These are phyloP conservation scores for Sclerotinia borealis DNA, from an alignment of 2,329 filamentous ascomycete species.

Conservation along the genomic window DNA sequence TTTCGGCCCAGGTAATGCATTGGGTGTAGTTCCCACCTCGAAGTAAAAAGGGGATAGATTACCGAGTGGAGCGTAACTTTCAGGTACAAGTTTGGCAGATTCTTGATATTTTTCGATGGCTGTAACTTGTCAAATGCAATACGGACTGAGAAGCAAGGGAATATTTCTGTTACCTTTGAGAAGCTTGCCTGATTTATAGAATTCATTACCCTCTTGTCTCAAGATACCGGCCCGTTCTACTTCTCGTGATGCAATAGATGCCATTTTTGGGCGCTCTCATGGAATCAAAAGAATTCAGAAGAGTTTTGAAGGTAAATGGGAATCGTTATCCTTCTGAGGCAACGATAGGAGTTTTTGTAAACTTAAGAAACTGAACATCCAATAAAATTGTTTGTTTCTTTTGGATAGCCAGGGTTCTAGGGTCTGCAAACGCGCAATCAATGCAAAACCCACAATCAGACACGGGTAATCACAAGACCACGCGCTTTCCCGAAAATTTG, in stretches of 20 bases:
- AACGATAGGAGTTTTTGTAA: no score
- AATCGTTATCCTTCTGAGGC: no score
- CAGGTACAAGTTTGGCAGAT: neutral
- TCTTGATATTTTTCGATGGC: neutral
- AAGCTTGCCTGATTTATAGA: neutral
- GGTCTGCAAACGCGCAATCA: neutral
- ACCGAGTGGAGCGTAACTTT: slow-evolving; percentile 30
- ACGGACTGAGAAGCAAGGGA: neutral
- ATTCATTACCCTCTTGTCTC: neutral
- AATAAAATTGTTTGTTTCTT: no score
- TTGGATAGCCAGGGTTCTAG: neutral
- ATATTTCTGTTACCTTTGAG: neutral
- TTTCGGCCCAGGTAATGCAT: slow-evolving; percentile 1
- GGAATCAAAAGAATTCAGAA: neutral
- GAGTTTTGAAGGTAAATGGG: neutral
- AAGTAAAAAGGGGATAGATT: slow-evolving; percentile 14
- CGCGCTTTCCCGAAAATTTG: neutral
- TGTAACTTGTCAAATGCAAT: neutral
- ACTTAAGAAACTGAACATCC: no score
- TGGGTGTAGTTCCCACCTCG: slow-evolving; percentile 9
- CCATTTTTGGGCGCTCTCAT: neutral
- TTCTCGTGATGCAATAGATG: neutral
- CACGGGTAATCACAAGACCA: neutral
- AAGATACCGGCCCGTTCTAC: neutral
- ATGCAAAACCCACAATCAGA: neutral